Percentiles rank a stretch among this genome's conserved stretches.
Conservation (phyloP, 352 stramenopile species). For the Phytopythium aichiense region DNA sequence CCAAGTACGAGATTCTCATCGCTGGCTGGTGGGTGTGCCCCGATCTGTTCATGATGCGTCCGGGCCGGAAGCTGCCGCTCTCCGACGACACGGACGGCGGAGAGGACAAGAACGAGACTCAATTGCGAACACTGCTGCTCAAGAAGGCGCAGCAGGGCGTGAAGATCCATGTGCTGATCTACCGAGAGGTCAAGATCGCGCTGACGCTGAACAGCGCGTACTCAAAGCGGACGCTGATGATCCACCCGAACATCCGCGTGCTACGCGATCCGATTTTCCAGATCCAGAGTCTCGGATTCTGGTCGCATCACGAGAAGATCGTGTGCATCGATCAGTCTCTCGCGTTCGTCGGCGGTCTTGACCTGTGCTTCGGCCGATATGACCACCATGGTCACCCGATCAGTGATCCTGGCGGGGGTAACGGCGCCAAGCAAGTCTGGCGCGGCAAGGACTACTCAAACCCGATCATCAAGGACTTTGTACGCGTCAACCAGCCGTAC, state of each 20-base stretch:
- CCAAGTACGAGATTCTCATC: conserved; percentile 89
- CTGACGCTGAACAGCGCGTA: conserved; percentile 87
- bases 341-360: conserved; percentile 80
- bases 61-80: conserved; percentile 43
- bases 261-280: conserved; percentile 89
- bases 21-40: conserved; percentile 89
- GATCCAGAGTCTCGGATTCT: conserved; percentile 88
- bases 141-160: conserved; percentile 77
- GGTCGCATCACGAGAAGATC: conserved; percentile 93
- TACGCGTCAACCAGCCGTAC: conserved; percentile 80
- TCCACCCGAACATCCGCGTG: conserved; percentile 86
- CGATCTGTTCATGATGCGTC: conserved; percentile 77
- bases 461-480: conserved; percentile 88
- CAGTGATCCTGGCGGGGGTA: conserved; percentile 54
- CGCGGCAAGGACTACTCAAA: conserved; percentile 88
- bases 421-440: conserved; percentile 55
- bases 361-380: conserved; percentile 88
- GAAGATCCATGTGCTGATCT: conserved; percentile 90
- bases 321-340: conserved; percentile 87
- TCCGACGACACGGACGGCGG: conserved; percentile 23
- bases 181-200: conserved; percentile 87
- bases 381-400: conserved; percentile 76
- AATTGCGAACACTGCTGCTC: conserved; percentile 74
- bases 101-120: conserved; percentile 58
- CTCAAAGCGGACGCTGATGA: conserved; percentile 74